A percentile compares a stretch with the other conserved stretches of the same genome.
Evolutionary conservation across 169 alveolate genomes (phyloP).

Genomic region (Eimeria praecox): DNA sequence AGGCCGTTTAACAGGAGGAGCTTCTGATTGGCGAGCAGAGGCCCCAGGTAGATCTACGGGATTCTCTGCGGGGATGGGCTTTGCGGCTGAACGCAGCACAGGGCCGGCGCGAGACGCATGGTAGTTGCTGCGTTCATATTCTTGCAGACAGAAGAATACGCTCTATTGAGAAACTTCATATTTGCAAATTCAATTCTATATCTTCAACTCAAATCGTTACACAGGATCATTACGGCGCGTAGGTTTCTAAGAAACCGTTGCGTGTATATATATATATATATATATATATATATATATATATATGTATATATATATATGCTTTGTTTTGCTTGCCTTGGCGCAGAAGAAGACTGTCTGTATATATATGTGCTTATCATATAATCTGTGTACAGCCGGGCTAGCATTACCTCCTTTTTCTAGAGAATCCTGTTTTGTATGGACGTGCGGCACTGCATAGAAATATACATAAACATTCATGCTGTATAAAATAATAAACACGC

Average conservation of each 20-base stretch:
- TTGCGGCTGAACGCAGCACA: constrained; percentile 39
- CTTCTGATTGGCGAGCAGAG: constrained; percentile 38
- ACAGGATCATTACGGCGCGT: too few relatives aligned
- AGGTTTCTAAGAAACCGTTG: background rate
- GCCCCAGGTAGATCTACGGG: constrained; percentile 35
- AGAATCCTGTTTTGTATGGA: background rate
- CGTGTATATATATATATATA: too few relatives aligned
- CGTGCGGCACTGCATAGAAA: too few relatives aligned
- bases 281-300: too few relatives aligned
- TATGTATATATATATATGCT: too few relatives aligned
- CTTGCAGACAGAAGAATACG: background rate
- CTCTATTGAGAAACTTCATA: background rate
- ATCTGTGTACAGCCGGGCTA: background rate
- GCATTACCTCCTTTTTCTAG: background rate
- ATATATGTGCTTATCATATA: background rate
- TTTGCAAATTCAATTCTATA: too few relatives aligned
- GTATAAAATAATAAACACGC: too few relatives aligned
- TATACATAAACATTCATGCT: too few relatives aligned
- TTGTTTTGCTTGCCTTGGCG: constrained; percentile 5
- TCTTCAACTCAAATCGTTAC: background rate
- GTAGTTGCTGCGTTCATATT: background rate
- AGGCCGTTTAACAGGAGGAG: constrained; percentile 4
- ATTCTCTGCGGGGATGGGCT: constrained; percentile 34
- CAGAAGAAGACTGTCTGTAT: background rate
- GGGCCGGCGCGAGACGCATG: constrained; percentile 45